Evolutionary conservation across 2,329 filamentous ascomycete species (phyloP).

Genomic region (Aspergillus alliaceus): DNA sequence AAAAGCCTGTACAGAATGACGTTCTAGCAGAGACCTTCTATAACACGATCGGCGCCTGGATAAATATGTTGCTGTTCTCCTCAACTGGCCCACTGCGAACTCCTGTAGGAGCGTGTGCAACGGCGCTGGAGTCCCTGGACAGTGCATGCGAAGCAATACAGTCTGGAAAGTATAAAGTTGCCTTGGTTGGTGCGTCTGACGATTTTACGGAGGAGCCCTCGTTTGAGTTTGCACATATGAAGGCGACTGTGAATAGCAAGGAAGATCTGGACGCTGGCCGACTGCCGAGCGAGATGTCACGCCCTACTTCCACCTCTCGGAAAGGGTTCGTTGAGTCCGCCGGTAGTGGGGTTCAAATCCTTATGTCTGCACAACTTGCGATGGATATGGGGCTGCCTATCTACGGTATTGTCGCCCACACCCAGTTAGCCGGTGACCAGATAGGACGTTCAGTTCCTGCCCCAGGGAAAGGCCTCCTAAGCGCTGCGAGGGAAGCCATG

Average conservation of each 20-base stretch:
- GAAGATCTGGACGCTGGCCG: conserved; percentile 91
- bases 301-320: conserved; percentile 88
- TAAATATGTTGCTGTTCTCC: conserved; percentile 95
- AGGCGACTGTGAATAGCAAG: conserved; percentile 93
- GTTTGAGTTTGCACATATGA: conserved; percentile 99
- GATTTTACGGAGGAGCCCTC: conserved; percentile 98
- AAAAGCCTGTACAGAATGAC: conserved; percentile 54
- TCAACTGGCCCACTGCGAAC: conserved; percentile 97
- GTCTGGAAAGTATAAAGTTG: conserved; percentile 92
- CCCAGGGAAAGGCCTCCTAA: conserved; percentile 80
- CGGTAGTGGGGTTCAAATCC: conserved; percentile 91
- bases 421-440: conserved; percentile 93
- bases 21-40: conserved; percentile 98
- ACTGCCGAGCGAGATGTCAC: conserved; percentile 92
- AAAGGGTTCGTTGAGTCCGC: conserved; percentile 98
- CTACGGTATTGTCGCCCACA: conserved; percentile 85
- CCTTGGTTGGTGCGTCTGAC: conserved; percentile 95
- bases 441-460: conserved; percentile 94
- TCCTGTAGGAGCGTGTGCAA: conserved; percentile 93
- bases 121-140: conserved; percentile 91
- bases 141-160: conserved; percentile 96
- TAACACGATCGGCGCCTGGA: conserved; percentile 98
- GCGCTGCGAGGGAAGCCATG: conserved; percentile 80
- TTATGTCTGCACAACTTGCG: conserved; percentile 8
- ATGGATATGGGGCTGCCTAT: conserved; percentile 49